Base-by-base conservation (phyloP, 805 yeast species). In the Debaryomyces prosopidis region DNA sequence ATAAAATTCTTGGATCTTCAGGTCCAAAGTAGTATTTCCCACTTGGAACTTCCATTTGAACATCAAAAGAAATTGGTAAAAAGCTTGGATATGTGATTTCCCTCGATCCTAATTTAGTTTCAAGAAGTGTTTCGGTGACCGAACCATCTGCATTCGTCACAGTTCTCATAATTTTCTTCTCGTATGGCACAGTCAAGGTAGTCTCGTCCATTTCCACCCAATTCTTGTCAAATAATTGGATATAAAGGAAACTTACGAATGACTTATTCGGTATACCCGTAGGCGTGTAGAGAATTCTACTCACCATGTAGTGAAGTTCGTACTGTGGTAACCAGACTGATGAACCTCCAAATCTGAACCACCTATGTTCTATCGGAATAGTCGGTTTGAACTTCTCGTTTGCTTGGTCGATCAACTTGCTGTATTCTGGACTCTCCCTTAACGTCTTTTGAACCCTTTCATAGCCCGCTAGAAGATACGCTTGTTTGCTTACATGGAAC, bases 331-430 rank as follows among this genome's bases (percentile, higher is more conserved):
- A 50, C 54, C 54, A 59, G 11, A 55, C 61, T 3, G 57, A 49
- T 2, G 61, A 53, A 16, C 62, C 58, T n/a, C 55, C 48, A 50
- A 58, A 45, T 30, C 54, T 36, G 43, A 55, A 56, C 63, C 63
- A 60, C 27, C 45, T 48, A 8, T 47, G 28, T 18, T 48, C 43
- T 37, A 43, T 47, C 1, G 64, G 62, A 15, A 61, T 50, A 4
- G 46, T 51, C 4, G 66, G 53, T 32, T 58, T 45, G 41, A 57
- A 55, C 17, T 36, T 39, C 10, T 47, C 38, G 11, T 43, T 35
- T 5, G 59, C 63, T 15, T 50, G 33, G 11, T 50, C 31, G 3
- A 63, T 35, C 16, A 59, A 19, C 18, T 55, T 42, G 14, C 37
- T 19, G 42, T 54, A 59, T 11, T 44, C 40, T 12, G 39, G 44